Base-by-base conservation (phyloP, 2,329 filamentous ascomycete species). In the Claviceps arundinis region DNA sequence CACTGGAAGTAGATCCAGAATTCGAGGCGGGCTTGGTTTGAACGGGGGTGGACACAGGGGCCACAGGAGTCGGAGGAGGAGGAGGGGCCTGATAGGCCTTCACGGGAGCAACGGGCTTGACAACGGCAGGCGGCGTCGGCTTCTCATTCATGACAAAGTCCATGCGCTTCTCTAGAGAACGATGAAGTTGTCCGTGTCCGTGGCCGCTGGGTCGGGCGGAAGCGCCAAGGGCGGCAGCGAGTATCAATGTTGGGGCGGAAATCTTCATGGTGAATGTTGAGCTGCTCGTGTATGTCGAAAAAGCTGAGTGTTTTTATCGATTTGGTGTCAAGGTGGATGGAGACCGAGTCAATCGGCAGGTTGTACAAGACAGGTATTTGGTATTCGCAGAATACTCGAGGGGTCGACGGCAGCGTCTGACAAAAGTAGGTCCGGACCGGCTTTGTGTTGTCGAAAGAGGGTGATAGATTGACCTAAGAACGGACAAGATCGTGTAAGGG, bases 161-260 rank as follows among this genome's bases (percentile, higher is more conserved):
- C 50, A 57, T 56, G 51, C 63, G 62, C 50, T 57, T 59, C 49
- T 62, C 59, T 50, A 62, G 22, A 52, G 65, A 63, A 52, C 64
- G 63, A 59, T 68, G 61, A 48, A 60, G 57, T 56, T 66, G 62
- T 55, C 60, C 56, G 62, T 71, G 70, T 55, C 60, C 62, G 53
- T 67, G 65, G 50, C 63, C 62, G 55, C 67, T 70, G 54, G 70
- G 70, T 61, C 67, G 68, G 51, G 70, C 70, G 55, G 68, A 63
- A 52, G 61, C 70, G 59, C 69, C 68, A 48, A 71, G 58, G 62
- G 68, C 69, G 57, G 69, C 66, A 55, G 68, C 64, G 52, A 72
- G 60, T 54, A 69, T 37, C 52, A 70, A 47, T 44, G 65, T 55
- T 51, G 69, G 60, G 22, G 65, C 55, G 30, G 69, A 64, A 62